Percentiles rank a stretch among this genome's conserved stretches.
Evolutionary conservation across 305 asterid genomes (phyloP).

Genomic region (Fraxinus sp.): DNA sequence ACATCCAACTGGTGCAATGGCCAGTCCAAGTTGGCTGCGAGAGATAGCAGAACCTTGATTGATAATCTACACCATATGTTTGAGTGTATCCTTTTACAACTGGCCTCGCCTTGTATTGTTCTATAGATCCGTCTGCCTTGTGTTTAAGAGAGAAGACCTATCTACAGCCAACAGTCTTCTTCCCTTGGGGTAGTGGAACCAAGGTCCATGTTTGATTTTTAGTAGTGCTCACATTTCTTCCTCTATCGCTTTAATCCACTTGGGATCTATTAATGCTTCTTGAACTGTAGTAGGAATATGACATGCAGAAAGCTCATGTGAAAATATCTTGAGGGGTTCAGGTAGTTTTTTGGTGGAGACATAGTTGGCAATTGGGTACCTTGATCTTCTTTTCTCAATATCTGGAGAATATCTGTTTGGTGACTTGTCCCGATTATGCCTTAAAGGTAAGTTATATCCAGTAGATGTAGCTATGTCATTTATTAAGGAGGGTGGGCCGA

Average conservation of each 20-base stretch:
- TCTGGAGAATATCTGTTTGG: too few species aligned
- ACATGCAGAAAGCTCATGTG: background rate
- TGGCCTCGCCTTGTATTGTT: background rate
- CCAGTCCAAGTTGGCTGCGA: too few species aligned
- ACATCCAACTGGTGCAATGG: background rate
- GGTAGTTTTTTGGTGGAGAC: too few species aligned
- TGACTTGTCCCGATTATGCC: too few species aligned
- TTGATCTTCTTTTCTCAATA: too few species aligned
- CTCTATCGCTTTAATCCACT: background rate
- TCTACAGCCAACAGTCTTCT: background rate
- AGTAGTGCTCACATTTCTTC: background rate
- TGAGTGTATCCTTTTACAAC: background rate
- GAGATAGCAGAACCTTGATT: too few species aligned
- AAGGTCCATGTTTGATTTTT: background rate
- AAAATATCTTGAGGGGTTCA: too few species aligned
- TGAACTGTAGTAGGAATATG: background rate
- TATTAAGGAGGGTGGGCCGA: background rate
- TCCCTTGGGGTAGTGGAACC: background rate
- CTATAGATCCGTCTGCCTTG: background rate
- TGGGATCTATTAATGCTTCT: background rate
- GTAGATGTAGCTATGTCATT: background rate
- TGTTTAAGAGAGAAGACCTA: too few species aligned
- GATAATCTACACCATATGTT: background rate
- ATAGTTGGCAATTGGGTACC: slow-evolving; percentile 2
- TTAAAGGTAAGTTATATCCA: background rate